A percentile compares a stretch with the other conserved stretches of the same genome.
Evolutionary conservation across 2,329 filamentous ascomycete genomes (phyloP).

Genomic region (Coniochaeta pulveracea): DNA sequence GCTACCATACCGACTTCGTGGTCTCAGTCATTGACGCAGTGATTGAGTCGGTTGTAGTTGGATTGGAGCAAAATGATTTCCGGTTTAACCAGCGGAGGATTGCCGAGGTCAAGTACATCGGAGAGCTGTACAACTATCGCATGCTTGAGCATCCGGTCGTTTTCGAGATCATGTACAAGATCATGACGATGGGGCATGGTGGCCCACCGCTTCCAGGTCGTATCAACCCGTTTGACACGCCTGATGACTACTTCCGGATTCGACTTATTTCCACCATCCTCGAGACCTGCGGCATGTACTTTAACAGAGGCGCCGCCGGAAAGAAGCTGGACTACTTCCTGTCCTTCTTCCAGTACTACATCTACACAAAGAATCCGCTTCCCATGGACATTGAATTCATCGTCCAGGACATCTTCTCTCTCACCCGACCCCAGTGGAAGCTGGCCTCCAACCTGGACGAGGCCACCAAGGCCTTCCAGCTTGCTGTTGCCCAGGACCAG

Average conservation of each 20-base stretch:
- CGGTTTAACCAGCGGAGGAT: constrained; percentile 92
- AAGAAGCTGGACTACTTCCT: constrained; percentile 98
- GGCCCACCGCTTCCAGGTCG: constrained; percentile 73
- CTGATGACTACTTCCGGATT: constrained; percentile 94
- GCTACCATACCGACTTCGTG: constrained; percentile 86
- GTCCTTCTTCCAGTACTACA: constrained; percentile 94
- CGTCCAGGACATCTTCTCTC: constrained; percentile 79
- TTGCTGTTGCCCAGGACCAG: constrained; percentile 84
- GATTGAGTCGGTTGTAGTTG: constrained; percentile 76
- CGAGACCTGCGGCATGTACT: constrained; percentile 93
- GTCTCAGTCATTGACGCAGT: constrained; percentile 87
- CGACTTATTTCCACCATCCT: constrained; percentile 80
- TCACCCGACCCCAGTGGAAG: constrained; percentile 88
- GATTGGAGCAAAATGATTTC: constrained; percentile 93
- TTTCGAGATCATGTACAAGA: constrained; percentile 90
- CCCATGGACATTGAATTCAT: constrained; percentile 98
- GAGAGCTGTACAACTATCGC: constrained; percentile 94
- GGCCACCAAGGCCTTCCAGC: constrained; percentile 70
- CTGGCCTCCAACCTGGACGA: constrained; percentile 71
- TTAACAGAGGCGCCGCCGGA: constrained; percentile 82
- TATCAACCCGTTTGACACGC: constrained; percentile 68
- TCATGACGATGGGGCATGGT: constrained; percentile 85
- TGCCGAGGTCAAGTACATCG: constrained; percentile 91
- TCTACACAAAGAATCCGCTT: constrained; percentile 76
- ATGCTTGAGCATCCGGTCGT: constrained; percentile 93